A percentile compares a stretch with the other conserved stretches of the same genome.
Evolutionary conservation across 345 rosid genomes (phyloP).

Genomic region (Passiflora organensis): DNA sequence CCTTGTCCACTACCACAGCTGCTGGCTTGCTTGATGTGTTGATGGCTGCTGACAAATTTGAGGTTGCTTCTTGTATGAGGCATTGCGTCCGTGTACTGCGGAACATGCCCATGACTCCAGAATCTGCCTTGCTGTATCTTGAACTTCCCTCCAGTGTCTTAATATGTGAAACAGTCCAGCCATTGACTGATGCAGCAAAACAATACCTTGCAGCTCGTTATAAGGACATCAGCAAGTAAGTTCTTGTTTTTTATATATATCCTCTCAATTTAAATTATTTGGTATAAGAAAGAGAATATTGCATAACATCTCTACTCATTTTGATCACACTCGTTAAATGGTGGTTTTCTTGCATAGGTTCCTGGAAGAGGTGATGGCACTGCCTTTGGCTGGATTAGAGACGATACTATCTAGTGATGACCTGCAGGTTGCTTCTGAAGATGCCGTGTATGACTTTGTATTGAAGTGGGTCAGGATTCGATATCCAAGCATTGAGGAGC

Average conservation of each 20-base stretch:
- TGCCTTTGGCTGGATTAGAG: constrained; percentile 95
- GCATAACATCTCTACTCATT: no score
- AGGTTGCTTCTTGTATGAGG: constrained; percentile 99
- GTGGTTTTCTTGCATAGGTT: constrained; percentile 38
- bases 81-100: constrained; percentile 78
- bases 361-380: constrained; percentile 84
- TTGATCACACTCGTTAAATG: background rate
- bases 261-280: background rate
- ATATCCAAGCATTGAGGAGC: constrained; percentile 62
- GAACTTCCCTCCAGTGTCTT: constrained; percentile 95
- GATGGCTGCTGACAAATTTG: constrained; percentile 99
- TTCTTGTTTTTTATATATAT: background rate
- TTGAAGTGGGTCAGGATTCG: constrained; percentile 84
- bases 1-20: constrained; percentile 63
- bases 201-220: constrained; percentile 85
- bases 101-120: constrained; percentile 81
- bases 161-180: constrained; percentile 97
- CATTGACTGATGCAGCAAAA: constrained; percentile 92
- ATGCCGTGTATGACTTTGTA: constrained; percentile 89
- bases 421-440: constrained; percentile 96
- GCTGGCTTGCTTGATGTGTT: constrained; percentile 90
- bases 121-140: constrained; percentile 91
- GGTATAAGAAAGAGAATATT: no score
- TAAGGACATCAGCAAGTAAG: constrained; percentile 89
- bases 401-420: constrained; percentile 87